Evolutionary conservation across 1,139 yeast species (phyloP).

Genomic region (Hyphopichia buzzinii): DNA sequence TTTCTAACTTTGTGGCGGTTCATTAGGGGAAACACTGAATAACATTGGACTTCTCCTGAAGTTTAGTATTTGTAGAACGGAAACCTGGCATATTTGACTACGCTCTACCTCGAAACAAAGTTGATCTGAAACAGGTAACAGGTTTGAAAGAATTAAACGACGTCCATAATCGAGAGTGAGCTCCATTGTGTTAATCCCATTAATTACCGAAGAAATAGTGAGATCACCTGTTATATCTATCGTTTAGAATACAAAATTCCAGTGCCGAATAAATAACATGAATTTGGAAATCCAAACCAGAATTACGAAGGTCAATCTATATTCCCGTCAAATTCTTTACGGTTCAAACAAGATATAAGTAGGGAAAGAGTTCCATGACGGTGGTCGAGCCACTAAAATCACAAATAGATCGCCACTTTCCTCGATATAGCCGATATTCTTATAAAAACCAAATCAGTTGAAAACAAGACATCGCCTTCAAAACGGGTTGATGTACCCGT

Average conservation of each 20-base stretch:
- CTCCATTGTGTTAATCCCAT: constrained; percentile 78
- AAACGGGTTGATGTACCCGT: constrained; percentile 38
- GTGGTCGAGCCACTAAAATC: constrained; percentile 1
- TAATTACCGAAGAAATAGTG: constrained; percentile 10
- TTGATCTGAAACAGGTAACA: constrained; percentile 16
- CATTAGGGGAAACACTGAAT: constrained; percentile 14
- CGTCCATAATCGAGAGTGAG: constrained; percentile 77
- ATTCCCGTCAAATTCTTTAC: too few species aligned
- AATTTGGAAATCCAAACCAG: constrained; percentile 8
- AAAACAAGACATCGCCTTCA: constrained; percentile 5
- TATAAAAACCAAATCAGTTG: neutral
- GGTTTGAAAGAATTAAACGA: constrained; percentile 33
- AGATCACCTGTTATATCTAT: constrained; percentile 76
- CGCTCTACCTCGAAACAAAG: constrained; percentile 38
- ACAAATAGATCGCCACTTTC: constrained; percentile 1
- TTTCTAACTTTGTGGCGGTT: too few species aligned
- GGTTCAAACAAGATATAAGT: neutral
- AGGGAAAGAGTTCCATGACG: neutral
- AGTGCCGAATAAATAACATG: constrained; percentile 49
- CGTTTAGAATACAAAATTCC: constrained; percentile 61
- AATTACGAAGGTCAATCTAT: constrained; percentile 5
- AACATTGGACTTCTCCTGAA: constrained; percentile 23
- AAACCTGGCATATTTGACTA: constrained; percentile 74
- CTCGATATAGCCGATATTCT: neutral
- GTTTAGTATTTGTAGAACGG: constrained; percentile 6